Evolutionary conservation across 345 rosid genomes (phyloP).

Genomic region (Populus nigra): DNA sequence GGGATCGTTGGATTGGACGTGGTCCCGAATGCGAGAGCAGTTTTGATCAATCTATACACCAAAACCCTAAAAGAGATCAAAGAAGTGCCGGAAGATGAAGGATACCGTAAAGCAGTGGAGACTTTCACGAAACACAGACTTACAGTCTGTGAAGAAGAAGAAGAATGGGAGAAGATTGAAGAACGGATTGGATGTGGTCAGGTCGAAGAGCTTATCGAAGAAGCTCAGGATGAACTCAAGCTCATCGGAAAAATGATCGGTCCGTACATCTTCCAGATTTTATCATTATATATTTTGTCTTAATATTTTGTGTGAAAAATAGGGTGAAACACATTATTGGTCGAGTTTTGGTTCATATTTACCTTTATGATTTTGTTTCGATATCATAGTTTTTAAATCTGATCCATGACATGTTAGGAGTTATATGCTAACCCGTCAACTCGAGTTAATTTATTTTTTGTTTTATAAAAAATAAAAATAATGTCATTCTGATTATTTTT

Average conservation of each 20-base stretch:
- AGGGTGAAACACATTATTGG: no score
- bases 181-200: constrained; percentile 87
- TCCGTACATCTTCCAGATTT: constrained; percentile 26
- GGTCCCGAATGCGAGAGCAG: constrained; percentile 87
- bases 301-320: background rate
- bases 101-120: constrained; percentile 95
- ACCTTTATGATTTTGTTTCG: no score
- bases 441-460: no score
- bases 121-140: constrained; percentile 79
- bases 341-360: no score
- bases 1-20: constrained; percentile 96
- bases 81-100: constrained; percentile 92
- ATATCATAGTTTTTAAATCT: no score
- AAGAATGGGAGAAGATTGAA: constrained; percentile 88
- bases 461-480: no score
- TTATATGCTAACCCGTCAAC: no score
- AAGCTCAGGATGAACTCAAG: constrained; percentile 93
- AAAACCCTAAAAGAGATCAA: constrained; percentile 95
- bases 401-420: no score
- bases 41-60: constrained; percentile 64
- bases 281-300: background rate
- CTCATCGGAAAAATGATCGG: constrained; percentile 92
- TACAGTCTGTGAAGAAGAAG: constrained; percentile 70
- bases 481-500: no score
- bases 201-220: constrained; percentile 97